Conservation (phyloP, 768 basidiomycete genomes). For the Hirschioporus abietinus region DNA sequence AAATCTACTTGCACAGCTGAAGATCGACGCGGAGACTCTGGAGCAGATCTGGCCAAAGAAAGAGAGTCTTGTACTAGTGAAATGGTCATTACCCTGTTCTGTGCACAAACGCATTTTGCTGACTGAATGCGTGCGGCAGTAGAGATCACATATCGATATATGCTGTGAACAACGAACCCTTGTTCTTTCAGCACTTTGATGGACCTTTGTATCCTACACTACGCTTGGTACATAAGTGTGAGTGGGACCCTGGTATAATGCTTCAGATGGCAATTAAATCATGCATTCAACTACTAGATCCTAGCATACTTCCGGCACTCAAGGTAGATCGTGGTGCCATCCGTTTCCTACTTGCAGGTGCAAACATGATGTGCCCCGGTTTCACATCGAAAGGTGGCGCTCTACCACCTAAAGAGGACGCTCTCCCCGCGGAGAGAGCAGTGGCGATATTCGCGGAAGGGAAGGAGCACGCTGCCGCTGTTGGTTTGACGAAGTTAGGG, state of each 20-base stretch:
- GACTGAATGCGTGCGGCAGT: constrained; percentile 42
- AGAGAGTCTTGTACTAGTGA: constrained; percentile 86
- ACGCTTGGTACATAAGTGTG: constrained; percentile 83
- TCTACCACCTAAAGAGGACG: constrained; percentile 68
- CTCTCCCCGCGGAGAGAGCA: constrained; percentile 61
- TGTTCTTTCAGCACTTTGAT: constrained; percentile 97
- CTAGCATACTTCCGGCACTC: constrained; percentile 82
- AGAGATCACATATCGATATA: constrained; percentile 95
- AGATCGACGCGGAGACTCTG: constrained; percentile 70
- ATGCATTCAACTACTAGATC: constrained; percentile 50
- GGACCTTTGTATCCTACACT: constrained; percentile 89
- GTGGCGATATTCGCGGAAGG: constrained; percentile 97
- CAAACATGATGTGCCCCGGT: constrained; percentile 97
- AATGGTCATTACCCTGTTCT: constrained; percentile 56
- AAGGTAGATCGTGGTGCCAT: constrained; percentile 96
- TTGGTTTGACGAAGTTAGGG: constrained; percentile 75
- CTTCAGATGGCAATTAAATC: background rate
- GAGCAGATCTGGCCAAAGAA: constrained; percentile 99
- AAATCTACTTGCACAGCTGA: constrained; percentile 77
- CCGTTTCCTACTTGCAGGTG: constrained; percentile 90
- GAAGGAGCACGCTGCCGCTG: constrained; percentile 84
- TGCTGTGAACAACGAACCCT: constrained; percentile 77
- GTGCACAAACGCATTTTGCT: constrained; percentile 6
- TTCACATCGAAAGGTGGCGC: constrained; percentile 88
- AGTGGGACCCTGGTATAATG: background rate